These are phyloP conservation scores for Xylaria digitata DNA, from an alignment of 2,329 filamentous ascomycete genomes.

Conservation along the genomic window DNA sequence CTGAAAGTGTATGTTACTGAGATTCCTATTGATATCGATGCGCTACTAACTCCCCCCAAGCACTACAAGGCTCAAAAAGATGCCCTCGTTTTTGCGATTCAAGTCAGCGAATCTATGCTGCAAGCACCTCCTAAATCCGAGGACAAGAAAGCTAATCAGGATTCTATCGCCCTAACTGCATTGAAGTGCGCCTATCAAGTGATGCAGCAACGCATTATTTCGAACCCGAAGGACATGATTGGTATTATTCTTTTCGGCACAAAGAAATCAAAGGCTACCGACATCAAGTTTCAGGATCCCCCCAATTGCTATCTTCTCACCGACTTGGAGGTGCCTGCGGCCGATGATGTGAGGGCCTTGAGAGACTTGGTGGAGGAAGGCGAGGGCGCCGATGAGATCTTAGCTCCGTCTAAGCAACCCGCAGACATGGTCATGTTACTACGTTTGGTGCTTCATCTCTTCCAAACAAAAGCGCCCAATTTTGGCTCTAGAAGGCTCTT, in stretches of 20 bases:
- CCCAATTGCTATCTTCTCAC: constrained; percentile 93
- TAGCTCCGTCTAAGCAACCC: constrained; percentile 75
- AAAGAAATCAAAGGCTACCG: constrained; percentile 53
- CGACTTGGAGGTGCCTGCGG: constrained; percentile 88
- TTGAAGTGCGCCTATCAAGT: constrained; percentile 93
- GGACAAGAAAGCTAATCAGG: constrained; percentile 80
- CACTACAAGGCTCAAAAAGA: constrained; percentile 93
- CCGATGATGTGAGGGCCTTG: constrained; percentile 84
- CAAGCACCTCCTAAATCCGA: constrained; percentile 69
- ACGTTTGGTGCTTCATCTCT: constrained; percentile 96
- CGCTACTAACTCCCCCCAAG: constrained; percentile 61
- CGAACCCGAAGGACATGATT: constrained; percentile 97
- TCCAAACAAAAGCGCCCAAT: constrained; percentile 93
- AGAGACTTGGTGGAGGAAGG: constrained; percentile 82
- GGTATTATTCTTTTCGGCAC: constrained; percentile 93
- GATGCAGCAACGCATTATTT: constrained; percentile 99
- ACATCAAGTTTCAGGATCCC: constrained; percentile 76
- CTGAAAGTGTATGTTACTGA: constrained; percentile 65
- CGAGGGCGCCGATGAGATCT: constrained; percentile 74
- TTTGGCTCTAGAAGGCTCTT: constrained; percentile 95
- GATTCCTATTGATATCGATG: constrained; percentile 6
- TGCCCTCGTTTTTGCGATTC: constrained; percentile 97
- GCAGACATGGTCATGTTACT: constrained; percentile 89
- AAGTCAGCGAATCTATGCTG: constrained; percentile 91
- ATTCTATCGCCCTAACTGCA: constrained; percentile 83